Evolutionary conservation across 768 basidiomycete species (phyloP).

Genomic region (Mycena epipterygia): DNA sequence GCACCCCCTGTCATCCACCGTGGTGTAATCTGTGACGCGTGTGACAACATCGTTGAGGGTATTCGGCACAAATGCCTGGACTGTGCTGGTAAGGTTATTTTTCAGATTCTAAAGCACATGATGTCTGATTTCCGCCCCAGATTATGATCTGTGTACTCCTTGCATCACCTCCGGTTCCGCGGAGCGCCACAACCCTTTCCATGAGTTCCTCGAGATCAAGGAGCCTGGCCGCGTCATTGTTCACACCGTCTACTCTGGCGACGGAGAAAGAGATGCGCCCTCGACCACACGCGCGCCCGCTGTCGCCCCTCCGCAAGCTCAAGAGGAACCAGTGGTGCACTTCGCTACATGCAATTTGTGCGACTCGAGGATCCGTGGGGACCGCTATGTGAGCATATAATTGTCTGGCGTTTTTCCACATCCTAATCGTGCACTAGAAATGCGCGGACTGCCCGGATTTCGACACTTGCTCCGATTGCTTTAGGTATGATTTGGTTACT

Average conservation of each 20-base stretch:
- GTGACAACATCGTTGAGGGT: conserved; percentile 69
- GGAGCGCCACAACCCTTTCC: conserved; percentile 71
- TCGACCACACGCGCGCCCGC: conserved; percentile 21
- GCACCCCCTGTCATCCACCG: conserved; percentile 61
- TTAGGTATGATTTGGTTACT: conserved; percentile 55
- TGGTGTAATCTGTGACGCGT: conserved; percentile 77
- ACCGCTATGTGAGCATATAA: conserved; percentile 72
- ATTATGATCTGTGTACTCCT: conserved; percentile 78
- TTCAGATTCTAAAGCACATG: neutral
- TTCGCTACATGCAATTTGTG: conserved; percentile 84
- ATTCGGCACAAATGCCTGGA: conserved; percentile 86
- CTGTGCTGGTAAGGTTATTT: conserved; percentile 67
- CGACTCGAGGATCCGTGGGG: conserved; percentile 75
- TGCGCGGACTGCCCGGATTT: conserved; percentile 88
- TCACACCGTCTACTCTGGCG: conserved; percentile 67
- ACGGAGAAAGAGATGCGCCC: conserved; percentile 47
- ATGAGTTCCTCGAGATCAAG: conserved; percentile 79
- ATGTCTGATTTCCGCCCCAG: conserved; percentile 47
- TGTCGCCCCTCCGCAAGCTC: conserved; percentile 26
- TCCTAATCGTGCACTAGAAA: conserved; percentile 65
- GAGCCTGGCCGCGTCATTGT: conserved; percentile 76
- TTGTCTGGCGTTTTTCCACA: conserved; percentile 14
- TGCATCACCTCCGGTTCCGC: conserved; percentile 66
- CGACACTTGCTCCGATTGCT: conserved; percentile 81
- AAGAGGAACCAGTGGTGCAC: conserved; percentile 58